Evolutionary conservation across 306 rosid genomes (phyloP).

Genomic region (Alnus rubra): DNA sequence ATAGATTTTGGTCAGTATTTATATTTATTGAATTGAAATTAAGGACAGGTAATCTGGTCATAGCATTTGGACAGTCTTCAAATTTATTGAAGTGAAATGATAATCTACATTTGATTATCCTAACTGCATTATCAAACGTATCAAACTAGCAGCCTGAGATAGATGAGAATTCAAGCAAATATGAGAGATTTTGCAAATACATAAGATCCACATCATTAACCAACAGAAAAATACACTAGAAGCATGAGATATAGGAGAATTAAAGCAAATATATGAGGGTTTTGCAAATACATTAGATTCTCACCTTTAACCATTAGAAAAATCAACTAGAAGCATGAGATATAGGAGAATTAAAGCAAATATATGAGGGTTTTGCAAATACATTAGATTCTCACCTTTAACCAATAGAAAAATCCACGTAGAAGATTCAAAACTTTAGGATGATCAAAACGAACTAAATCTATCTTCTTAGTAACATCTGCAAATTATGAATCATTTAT

Average conservation of each 20-base stretch:
- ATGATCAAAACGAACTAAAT: not conserved
- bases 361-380: not conserved
- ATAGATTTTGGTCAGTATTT: not conserved
- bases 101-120: not conserved
- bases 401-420: slow-evolving; percentile 12
- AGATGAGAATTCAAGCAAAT: no score
- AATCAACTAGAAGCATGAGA: not conserved
- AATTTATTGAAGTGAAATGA: not conserved
- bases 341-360: not conserved
- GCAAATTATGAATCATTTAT: not conserved
- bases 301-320: slow-evolving; percentile 9
- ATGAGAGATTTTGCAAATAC: no score
- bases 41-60: not conserved
- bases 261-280: not conserved
- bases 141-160: not conserved
- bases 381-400: not conserved
- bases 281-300: not conserved
- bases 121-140: not conserved
- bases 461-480: slow-evolving; percentile 4
- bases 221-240: not conserved
- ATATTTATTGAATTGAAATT: not conserved
- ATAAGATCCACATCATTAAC: no score
- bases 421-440: slow-evolving; percentile 1
- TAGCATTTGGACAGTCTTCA: not conserved
- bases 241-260: not conserved